Conservation (phyloP, 306 rosid genomes). For the Medicago arabica region DNA sequence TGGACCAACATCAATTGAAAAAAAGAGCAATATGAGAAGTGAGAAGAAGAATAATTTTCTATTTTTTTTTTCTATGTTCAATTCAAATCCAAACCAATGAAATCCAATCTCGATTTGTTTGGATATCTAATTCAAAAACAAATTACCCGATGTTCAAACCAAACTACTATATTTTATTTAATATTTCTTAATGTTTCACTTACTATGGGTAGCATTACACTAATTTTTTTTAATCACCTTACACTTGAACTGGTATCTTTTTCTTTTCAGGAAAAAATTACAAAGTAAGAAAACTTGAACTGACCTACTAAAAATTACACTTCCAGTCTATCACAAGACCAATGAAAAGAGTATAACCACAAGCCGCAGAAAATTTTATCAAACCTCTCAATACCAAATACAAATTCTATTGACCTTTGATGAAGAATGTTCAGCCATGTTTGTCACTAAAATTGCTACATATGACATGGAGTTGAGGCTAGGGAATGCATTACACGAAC, state of each 20-base stretch:
- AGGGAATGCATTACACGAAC: constrained; percentile 7
- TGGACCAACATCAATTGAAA: no score
- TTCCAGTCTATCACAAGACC: constrained; percentile 15
- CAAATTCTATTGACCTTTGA: constrained; percentile 31
- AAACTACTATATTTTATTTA: no score
- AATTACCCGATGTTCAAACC: no score
- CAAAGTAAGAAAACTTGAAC: constrained; percentile 3
- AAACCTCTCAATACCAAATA: constrained; percentile 24
- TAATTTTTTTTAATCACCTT: background rate
- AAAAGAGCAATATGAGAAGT: no score
- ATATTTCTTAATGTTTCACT: background rate
- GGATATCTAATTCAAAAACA: no score
- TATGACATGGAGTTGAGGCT: constrained; percentile 24
- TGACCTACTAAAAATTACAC: constrained; percentile 33
- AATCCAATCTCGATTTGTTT: no score
- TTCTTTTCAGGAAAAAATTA: constrained; percentile 1
- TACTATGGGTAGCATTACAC: background rate
- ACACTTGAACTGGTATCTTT: background rate
- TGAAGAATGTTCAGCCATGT: constrained; percentile 34
- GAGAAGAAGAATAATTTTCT: no score
- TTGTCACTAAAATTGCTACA: constrained; percentile 9
- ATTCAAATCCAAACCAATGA: no score
- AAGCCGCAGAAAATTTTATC: constrained; percentile 27
- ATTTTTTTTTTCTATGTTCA: no score
- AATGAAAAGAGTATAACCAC: background rate